Base-by-base conservation (phyloP, 2,329 filamentous ascomycete species). In the Colletotrichum karsti region DNA sequence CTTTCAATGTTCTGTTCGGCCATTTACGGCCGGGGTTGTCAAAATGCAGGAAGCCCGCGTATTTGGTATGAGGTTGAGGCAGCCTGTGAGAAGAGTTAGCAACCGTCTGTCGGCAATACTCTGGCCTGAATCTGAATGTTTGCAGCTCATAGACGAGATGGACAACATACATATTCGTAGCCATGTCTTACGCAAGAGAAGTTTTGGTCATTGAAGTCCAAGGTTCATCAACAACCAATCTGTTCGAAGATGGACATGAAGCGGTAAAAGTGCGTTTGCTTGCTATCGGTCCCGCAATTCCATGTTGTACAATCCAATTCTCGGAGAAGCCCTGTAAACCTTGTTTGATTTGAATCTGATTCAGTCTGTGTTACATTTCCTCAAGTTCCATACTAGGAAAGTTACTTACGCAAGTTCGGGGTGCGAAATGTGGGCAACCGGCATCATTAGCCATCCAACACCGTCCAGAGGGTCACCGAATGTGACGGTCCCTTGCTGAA, bases 1-100 rank as follows among this genome's bases (percentile, higher is more conserved):
- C n/a, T 46, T 9, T 30, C 13, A 60, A 22, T 2, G 26, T 9
- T 13, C 12, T 60, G 20, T 22, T 30, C 5, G 56, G 56, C 56
- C 56, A 60, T 39, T 60, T 60, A 8, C 56, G 42, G 28, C 50
- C 39, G 8, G 56, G 42, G 9, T 57, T 57, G 9, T 50, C n/a
- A 22, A 56, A 56, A 7, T 48, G 60, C 15, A 42, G 8, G 20
- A 63, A 63, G 7, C 60, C 60, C 10, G 51, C 41, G n/a, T 63
- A 63, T 12, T 63, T 63, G 12, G 13, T 63, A 7, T 63, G 50
- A 20, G 60, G 51, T 30, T 63, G 28, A 28, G 41, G 20, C 3
- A 63, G 18, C 60, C 51, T 63, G 20, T 20, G 7, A 30, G 5
- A 58, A 13, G 12, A 53, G 48, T 33, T 20, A 37, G 39, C 22